A percentile compares a stretch with the other conserved stretches of the same genome.
Evolutionary conservation across 108 stramenopile species (phyloP).

Genomic region (Pseudonitzschia multiseries): DNA sequence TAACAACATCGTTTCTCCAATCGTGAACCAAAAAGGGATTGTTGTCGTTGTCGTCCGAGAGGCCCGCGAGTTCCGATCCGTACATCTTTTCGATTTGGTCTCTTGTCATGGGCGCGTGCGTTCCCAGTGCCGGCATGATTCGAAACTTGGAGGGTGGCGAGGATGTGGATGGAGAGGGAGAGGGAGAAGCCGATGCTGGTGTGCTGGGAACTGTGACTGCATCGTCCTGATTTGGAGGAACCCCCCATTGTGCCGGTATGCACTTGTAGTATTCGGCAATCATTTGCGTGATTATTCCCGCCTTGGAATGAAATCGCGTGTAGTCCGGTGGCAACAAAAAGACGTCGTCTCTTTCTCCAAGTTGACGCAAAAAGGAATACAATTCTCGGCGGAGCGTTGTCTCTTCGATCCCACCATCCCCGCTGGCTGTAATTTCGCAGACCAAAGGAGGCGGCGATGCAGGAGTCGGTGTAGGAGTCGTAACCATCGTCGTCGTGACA

Average conservation of each 20-base stretch:
- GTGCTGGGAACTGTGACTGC: background rate
- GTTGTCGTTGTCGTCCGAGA: slow-evolving; percentile 20
- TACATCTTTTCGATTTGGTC: slow-evolving; percentile 85
- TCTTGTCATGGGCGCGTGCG: slow-evolving; percentile 90
- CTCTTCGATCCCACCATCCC: slow-evolving; percentile 48
- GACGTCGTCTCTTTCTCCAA: slow-evolving; percentile 77
- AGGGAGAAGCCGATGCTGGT: background rate
- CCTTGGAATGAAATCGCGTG: slow-evolving; percentile 89
- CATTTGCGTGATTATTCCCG: slow-evolving; percentile 79
- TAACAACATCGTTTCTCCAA: slow-evolving; percentile 94
- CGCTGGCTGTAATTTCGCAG: slow-evolving; percentile 43
- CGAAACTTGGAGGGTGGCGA: slow-evolving; percentile 41
- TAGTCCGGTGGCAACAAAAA: slow-evolving; percentile 86
- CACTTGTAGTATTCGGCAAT: slow-evolving; percentile 87
- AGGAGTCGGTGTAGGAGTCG: background rate
- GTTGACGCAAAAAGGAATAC: slow-evolving; percentile 45
- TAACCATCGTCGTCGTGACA: background rate
- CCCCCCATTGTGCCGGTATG: slow-evolving; percentile 30
- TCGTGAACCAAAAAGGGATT: slow-evolving; percentile 88
- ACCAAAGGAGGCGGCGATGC: slow-evolving; percentile 51
- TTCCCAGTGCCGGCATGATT: slow-evolving; percentile 92
- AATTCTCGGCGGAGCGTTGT: slow-evolving; percentile 37
- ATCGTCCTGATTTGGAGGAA: background rate
- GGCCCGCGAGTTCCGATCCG: slow-evolving; percentile 44
- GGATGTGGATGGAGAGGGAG: background rate